phyloP scores from a whole-genome alignment of 768 basidiomycete species.

The Russula sp. region DNA sequence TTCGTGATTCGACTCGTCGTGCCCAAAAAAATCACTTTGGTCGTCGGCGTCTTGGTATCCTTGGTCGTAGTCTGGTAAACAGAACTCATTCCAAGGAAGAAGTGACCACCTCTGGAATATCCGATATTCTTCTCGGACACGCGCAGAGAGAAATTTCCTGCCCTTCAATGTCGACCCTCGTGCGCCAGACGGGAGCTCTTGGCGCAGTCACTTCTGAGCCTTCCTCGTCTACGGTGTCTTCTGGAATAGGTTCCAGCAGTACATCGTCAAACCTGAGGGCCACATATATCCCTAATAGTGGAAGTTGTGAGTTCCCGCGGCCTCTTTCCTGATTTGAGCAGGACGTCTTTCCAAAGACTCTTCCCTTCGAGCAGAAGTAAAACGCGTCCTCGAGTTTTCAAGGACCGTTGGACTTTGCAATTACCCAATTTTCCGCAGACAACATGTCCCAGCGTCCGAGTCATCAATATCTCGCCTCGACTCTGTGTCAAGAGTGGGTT shows the following conservation, averaged over 20 bases:
- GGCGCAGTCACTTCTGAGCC: background rate
- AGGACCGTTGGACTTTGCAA: conserved; percentile 15
- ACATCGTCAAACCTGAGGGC: background rate
- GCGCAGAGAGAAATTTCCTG: conserved; percentile 7
- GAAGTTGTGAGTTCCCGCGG: background rate
- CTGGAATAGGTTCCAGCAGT: background rate
- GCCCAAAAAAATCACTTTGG: conserved; percentile 21
- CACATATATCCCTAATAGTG: background rate
- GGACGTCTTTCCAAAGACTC: conserved; percentile 3
- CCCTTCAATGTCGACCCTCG: background rate
- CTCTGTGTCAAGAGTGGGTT: background rate
- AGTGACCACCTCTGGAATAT: background rate
- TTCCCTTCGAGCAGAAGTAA: conserved; percentile 5
- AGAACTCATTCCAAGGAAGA: background rate
- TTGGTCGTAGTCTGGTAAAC: conserved; percentile 12
- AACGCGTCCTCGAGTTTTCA: conserved; percentile 16
- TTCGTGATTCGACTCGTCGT: conserved; percentile 16
- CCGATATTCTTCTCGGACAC: conserved; percentile 8
- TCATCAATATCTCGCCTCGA: background rate
- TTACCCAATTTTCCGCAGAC: background rate
- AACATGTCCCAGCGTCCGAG: background rate
- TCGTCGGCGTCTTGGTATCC: conserved; percentile 16
- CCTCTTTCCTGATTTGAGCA: background rate
- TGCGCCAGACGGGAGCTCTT: background rate
- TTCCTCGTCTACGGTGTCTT: background rate